A percentile compares a stretch with the other conserved stretches of the same genome.
Conservation (phyloP, 192 early-diverging fungal genomes). For the Obelidium mucronatum region DNA sequence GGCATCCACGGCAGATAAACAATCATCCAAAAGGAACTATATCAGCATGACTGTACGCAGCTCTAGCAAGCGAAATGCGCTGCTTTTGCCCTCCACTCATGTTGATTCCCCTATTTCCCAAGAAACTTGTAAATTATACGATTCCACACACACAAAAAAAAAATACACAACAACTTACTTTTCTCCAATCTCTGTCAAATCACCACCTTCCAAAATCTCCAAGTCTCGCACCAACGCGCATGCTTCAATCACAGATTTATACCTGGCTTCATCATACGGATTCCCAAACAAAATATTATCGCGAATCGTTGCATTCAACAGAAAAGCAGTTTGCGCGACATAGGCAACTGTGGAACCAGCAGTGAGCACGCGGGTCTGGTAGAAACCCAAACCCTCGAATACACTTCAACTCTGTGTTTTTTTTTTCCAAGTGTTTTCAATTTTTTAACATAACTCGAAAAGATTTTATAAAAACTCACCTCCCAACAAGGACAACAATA, state of each 20-base stretch:
- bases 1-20: slow-evolving; percentile 87
- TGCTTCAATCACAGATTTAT: slow-evolving; percentile 76
- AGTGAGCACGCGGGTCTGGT: slow-evolving; percentile 35
- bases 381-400: slow-evolving; percentile 39
- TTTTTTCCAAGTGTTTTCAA: background rate
- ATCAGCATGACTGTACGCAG: slow-evolving; percentile 70
- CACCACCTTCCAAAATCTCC: slow-evolving; percentile 79
- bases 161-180: slow-evolving; percentile 28
- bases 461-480: slow-evolving; percentile 6
- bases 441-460: slow-evolving; percentile 5
- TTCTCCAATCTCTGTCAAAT: slow-evolving; percentile 81
- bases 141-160: background rate
- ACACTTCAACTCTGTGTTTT: slow-evolving; percentile 66
- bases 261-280: slow-evolving; percentile 71
- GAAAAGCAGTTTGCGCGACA: slow-evolving; percentile 72
- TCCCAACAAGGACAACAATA: slow-evolving; percentile 46
- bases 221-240: slow-evolving; percentile 89
- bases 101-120: slow-evolving; percentile 51
- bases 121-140: slow-evolving; percentile 38
- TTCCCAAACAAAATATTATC: slow-evolving; percentile 84
- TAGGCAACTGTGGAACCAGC: slow-evolving; percentile 66
- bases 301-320: slow-evolving; percentile 54
- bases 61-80: slow-evolving; percentile 50
- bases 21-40: slow-evolving; percentile 82
- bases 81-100: slow-evolving; percentile 48